phyloP scores from a whole-genome alignment of 1,139 yeast genomes.

The Chernovozyma aurita region DNA sequence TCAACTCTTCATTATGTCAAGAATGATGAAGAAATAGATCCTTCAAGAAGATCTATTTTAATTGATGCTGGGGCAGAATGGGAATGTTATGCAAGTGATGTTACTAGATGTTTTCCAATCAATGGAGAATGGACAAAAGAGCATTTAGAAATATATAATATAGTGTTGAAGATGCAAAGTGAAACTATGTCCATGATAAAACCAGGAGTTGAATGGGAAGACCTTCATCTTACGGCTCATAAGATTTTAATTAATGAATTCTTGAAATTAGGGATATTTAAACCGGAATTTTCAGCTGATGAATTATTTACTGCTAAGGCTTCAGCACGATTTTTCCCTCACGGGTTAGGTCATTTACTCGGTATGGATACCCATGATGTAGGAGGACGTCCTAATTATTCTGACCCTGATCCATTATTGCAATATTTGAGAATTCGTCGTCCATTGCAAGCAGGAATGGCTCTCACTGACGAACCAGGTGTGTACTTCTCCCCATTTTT shows the following conservation, averaged over 20 bases:
- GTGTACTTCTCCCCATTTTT: conserved; percentile 83
- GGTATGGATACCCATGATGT: conserved; percentile 98
- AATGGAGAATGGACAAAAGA: conserved; percentile 87
- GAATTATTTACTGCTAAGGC: conserved; percentile 68
- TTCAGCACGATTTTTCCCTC: conserved; percentile 84
- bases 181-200: conserved; percentile 63
- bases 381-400: conserved; percentile 82
- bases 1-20: conserved; percentile 87
- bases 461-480: conserved; percentile 94
- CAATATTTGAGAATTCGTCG: conserved; percentile 79
- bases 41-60: conserved; percentile 56
- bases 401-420: conserved; percentile 73
- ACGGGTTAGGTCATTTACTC: conserved; percentile 88
- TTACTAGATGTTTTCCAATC: conserved; percentile 92
- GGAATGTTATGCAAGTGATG: conserved; percentile 89
- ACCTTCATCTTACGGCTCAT: conserved; percentile 76
- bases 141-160: conserved; percentile 73
- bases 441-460: conserved; percentile 69
- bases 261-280: conserved; percentile 72
- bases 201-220: conserved; percentile 87
- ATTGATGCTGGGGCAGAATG: conserved; percentile 98
- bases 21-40: conserved; percentile 64
- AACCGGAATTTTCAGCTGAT: conserved; percentile 50
- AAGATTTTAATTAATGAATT: conserved; percentile 68
- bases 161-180: conserved; percentile 82